Evolutionary conservation across 805 yeast species (phyloP), one percentile per base, ranked within the genome.

Genomic region (Schizosaccharomyces japonicus): DNA sequence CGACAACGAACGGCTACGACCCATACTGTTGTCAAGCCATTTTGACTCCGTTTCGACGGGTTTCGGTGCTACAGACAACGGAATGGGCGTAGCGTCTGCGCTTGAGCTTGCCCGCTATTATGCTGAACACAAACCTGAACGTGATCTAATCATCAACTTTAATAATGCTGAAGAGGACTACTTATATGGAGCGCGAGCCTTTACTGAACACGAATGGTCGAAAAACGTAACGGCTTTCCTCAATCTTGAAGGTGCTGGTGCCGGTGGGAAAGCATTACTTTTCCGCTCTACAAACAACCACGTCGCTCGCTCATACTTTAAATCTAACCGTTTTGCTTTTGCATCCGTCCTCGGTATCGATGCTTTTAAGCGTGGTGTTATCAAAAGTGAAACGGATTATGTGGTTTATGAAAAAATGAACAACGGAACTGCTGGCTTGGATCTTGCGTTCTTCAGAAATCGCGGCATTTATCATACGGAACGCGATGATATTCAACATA

Each of bases 131-230:
- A 52, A 48, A 6, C 93, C 94, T 1, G 59, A 67, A 42, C 68
- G 95, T 49, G 78, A 90, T 2, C 63, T 85, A 11, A 66, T 85
- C 8, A 76, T 85, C 63, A 82, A 84, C 59, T 80, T 85, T 63
- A 85, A 85, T 61, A 81, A 84, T 58, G 73, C 83, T 57, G 95
- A 85, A 59, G 95, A 85, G 56, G 80, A 81, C 61, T 94, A 94
- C 0, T 65, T 85, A 30, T 63, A 77, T 49, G 95, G 95, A 4
- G 94, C 95, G 0, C 69, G 70, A 42, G 71, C 80, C 0, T 84
- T 83, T 56, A 63, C 80, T 49, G 59, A 68, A 29, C 94, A 84
- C 58, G 76, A 78, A 17, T 82, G 93, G 93, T 68, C 73, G 17
- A 61, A 68, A 44, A 60, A 71, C 13, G 75, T 78, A 7, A 46